Evolutionary conservation across 1,284 basidiomycete species (phyloP).

Genomic region (Sphaerobolus stellatus): DNA sequence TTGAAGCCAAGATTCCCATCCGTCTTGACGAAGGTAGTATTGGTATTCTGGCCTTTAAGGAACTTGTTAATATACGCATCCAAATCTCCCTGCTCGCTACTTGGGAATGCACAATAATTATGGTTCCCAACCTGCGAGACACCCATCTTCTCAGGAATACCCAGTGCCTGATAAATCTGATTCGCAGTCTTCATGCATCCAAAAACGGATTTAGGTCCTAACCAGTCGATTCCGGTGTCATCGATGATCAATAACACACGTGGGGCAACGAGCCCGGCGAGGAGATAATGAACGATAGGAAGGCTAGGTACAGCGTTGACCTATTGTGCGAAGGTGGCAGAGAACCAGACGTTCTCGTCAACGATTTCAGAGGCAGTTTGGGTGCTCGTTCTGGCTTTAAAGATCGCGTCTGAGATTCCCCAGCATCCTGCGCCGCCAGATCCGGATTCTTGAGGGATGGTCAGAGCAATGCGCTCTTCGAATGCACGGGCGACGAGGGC

Average conservation of each 20-base stretch:
- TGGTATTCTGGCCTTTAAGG: constrained; percentile 40
- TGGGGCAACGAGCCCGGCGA: constrained; percentile 52
- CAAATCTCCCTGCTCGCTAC: background rate
- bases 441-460: constrained; percentile 57
- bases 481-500: constrained; percentile 55
- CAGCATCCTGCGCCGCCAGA: constrained; percentile 57
- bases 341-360: constrained; percentile 56
- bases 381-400: constrained; percentile 35
- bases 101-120: constrained; percentile 52
- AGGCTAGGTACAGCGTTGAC: constrained; percentile 41
- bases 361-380: constrained; percentile 54
- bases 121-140: constrained; percentile 52
- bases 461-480: constrained; percentile 51
- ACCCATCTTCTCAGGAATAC: constrained; percentile 44
- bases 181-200: constrained; percentile 51
- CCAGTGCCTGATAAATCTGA: constrained; percentile 47
- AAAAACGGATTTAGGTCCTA: constrained; percentile 45
- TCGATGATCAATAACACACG: constrained; percentile 49
- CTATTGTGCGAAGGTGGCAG: constrained; percentile 44
- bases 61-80: constrained; percentile 53
- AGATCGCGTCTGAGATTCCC: constrained; percentile 49
- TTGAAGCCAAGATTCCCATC: constrained; percentile 35
- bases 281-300: constrained; percentile 55
- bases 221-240: constrained; percentile 52
- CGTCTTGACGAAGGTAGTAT: constrained; percentile 46